These are phyloP conservation scores for Anacardium occidentale DNA, from an alignment of 345 rosid species.

Conservation along the genomic window DNA sequence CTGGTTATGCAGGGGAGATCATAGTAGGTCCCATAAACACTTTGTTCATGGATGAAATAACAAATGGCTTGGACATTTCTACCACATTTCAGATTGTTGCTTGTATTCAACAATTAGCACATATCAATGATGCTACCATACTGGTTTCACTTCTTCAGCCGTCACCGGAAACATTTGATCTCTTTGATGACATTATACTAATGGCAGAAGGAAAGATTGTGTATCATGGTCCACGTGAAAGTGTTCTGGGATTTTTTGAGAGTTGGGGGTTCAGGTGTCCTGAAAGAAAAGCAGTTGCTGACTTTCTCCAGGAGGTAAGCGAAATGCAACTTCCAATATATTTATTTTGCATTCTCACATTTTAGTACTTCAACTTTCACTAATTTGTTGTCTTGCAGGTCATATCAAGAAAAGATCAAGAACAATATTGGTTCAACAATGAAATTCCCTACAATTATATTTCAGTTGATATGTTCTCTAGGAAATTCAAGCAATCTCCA, in stretches of 20 bases:
- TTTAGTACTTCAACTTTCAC: background rate
- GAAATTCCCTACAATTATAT: too few species aligned
- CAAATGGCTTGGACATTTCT: constrained; percentile 54
- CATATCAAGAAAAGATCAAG: too few species aligned
- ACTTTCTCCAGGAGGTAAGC: constrained; percentile 50
- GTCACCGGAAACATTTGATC: constrained; percentile 47
- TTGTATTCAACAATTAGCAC: constrained; percentile 49
- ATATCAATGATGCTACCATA: constrained; percentile 43
- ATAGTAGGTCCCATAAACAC: constrained; percentile 45
- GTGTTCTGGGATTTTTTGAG: constrained; percentile 40
- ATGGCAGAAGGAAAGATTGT: constrained; percentile 46
- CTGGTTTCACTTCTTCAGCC: constrained; percentile 53
- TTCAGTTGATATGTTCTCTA: too few species aligned
- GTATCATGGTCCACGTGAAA: constrained; percentile 46
- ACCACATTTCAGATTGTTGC: constrained; percentile 47
- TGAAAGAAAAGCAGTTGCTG: constrained; percentile 45
- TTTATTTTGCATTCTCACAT: background rate
- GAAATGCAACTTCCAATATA: background rate
- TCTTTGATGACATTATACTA: constrained; percentile 48
- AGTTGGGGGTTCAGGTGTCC: constrained; percentile 49
- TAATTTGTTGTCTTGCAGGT: background rate
- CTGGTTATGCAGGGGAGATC: constrained; percentile 35
- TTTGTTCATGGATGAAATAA: constrained; percentile 55
- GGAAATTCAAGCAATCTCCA: background rate
- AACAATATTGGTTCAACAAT: too few species aligned